Evolutionary conservation across 768 basidiomycete species (phyloP).

Genomic region (Cystofilobasidium bisporidii): DNA sequence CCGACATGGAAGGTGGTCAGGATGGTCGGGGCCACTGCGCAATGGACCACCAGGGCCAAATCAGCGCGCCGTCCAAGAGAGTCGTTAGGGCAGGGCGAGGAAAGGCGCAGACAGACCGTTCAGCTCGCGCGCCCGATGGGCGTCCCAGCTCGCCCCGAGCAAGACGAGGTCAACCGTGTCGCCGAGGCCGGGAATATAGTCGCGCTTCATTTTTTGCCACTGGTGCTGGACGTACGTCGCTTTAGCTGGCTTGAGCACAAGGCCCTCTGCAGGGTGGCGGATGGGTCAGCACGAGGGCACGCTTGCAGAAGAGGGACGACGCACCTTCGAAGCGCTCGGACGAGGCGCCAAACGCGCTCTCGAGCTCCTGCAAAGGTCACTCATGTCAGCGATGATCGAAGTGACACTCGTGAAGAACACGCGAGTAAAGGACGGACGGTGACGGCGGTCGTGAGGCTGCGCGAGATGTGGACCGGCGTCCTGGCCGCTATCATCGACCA

Average conservation of each 20-base stretch:
- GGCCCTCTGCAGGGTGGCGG: slow-evolving; percentile 37
- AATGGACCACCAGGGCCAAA: not conserved
- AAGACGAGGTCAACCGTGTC: slow-evolving; percentile 71
- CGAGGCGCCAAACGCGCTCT: not conserved
- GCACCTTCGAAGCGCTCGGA: not conserved
- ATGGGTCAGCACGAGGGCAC: not conserved
- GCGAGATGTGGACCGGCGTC: slow-evolving; percentile 44
- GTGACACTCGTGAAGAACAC: too few relatives aligned
- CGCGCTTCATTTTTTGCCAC: slow-evolving; percentile 54
- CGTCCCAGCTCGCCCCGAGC: slow-evolving; percentile 70
- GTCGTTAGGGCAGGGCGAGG: not conserved
- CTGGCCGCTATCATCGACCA: slow-evolving; percentile 50
- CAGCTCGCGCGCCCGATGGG: slow-evolving; percentile 63
- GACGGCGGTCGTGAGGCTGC: slow-evolving; percentile 28
- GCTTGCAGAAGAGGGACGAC: not conserved
- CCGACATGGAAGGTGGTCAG: slow-evolving; percentile 77
- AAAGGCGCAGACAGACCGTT: slow-evolving; percentile 47
- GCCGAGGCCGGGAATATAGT: slow-evolving; percentile 76
- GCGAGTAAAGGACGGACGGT: slow-evolving; percentile 18
- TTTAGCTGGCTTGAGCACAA: slow-evolving; percentile 66
- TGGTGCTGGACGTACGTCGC: slow-evolving; percentile 54
- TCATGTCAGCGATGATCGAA: too few relatives aligned
- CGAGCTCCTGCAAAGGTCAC: slow-evolving; percentile 7
- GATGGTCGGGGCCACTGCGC: slow-evolving; percentile 58
- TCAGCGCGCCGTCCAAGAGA: not conserved